Conservation (phyloP, 805 yeast species). For the Brettanomyces custersianus region DNA sequence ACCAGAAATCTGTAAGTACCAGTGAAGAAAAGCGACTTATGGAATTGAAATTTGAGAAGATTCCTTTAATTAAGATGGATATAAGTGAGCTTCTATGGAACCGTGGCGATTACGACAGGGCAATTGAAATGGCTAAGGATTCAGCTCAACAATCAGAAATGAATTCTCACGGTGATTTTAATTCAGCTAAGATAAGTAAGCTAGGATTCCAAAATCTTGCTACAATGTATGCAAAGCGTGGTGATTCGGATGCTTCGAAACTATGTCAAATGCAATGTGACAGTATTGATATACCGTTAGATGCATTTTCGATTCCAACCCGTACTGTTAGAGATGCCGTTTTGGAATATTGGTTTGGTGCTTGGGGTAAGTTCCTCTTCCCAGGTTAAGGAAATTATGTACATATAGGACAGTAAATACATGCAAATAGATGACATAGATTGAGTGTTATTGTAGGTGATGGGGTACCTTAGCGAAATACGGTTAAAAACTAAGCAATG, state of each 20-base stretch:
- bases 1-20: constrained; percentile 7
- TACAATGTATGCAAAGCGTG: constrained; percentile 23
- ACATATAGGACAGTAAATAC: too few relatives aligned
- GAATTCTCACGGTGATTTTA: constrained; percentile 23
- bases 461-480: too few relatives aligned
- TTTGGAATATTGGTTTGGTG: constrained; percentile 25
- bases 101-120: constrained; percentile 22
- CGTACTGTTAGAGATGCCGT: constrained; percentile 24
- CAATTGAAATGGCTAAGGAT: constrained; percentile 33
- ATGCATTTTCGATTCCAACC: constrained; percentile 15
- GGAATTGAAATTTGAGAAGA: constrained; percentile 20
- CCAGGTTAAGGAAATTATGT: constrained; percentile 15
- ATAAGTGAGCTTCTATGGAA: constrained; percentile 35
- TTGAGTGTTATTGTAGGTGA: too few relatives aligned
- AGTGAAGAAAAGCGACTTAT: constrained; percentile 14
- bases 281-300: constrained; percentile 23
- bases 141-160: constrained; percentile 26
- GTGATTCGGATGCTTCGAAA: constrained; percentile 19
- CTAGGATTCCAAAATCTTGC: constrained; percentile 28
- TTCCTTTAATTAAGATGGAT: constrained; percentile 32
- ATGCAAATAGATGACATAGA: constrained; percentile 3
- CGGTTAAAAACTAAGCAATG: too few relatives aligned
- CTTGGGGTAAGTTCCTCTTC: constrained; percentile 26
- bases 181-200: constrained; percentile 30
- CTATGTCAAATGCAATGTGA: constrained; percentile 19